Percentiles rank a stretch among this genome's conserved stretches.
Conservation (phyloP, 768 basidiomycete species). For the Boletus pseudo-olivaceus region DNA sequence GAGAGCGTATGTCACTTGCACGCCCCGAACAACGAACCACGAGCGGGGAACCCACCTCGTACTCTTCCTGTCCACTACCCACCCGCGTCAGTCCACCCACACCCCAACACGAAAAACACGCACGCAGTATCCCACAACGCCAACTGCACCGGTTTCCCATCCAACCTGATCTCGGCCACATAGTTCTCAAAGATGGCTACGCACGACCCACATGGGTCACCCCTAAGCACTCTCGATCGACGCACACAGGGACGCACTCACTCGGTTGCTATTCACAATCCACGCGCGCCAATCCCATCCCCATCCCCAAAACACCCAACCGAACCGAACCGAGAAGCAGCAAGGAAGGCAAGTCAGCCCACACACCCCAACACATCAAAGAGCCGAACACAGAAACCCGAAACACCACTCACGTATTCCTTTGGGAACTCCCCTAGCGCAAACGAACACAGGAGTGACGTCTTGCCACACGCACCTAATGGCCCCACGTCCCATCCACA, state of each 20-base stretch:
- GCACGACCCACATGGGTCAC: not conserved
- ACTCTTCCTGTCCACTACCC: constrained; percentile 93
- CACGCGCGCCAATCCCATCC: not conserved
- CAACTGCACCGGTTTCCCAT: constrained; percentile 95
- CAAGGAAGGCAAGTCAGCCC: not conserved
- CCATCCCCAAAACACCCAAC: not conserved
- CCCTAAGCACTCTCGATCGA: not conserved
- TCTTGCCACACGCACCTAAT: constrained; percentile 93
- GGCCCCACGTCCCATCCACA: not conserved
- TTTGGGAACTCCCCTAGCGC: constrained; percentile 93
- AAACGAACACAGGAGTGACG: constrained; percentile 85
- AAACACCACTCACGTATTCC: constrained; percentile 73
- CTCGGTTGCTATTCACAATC: constrained; percentile 42
- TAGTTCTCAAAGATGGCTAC: constrained; percentile 94
- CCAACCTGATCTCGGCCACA: constrained; percentile 95
- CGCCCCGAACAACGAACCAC: not conserved
- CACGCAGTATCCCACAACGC: constrained; percentile 99
- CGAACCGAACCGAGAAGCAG: not conserved
- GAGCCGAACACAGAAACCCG: not conserved
- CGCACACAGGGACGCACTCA: constrained; percentile 19
- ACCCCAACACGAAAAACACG: constrained; percentile 32
- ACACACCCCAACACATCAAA: not conserved
- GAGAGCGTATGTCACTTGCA: not conserved
- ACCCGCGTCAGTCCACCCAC: not conserved
- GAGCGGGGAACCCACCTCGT: constrained; percentile 47